phyloP scores from a whole-genome alignment of 1,284 basidiomycete species.

The Takashimella tepidaria region DNA sequence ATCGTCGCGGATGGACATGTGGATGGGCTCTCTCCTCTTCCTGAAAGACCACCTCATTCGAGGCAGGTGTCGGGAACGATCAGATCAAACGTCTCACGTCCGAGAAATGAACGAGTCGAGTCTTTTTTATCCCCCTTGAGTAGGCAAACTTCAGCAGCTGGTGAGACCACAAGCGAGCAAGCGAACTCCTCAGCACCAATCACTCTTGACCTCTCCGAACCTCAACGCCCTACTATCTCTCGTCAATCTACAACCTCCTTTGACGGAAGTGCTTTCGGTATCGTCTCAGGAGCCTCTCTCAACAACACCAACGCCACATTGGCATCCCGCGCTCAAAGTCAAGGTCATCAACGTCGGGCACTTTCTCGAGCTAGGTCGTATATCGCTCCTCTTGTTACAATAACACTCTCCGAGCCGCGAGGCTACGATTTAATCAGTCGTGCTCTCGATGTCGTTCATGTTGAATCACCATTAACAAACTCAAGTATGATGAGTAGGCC shows the following conservation, averaged over 20 bases:
- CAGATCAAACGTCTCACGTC: not conserved
- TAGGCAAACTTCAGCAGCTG: not conserved
- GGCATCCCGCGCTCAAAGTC: not conserved
- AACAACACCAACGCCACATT: not conserved
- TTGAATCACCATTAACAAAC: not conserved
- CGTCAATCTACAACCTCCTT: not conserved
- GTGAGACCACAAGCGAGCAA: too few species aligned
- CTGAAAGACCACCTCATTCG: not conserved
- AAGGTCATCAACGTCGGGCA: not conserved
- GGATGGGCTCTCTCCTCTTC: not conserved
- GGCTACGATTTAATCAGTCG: conserved; percentile 20
- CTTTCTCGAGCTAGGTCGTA: not conserved
- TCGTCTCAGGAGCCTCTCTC: not conserved
- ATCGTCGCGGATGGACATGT: not conserved
- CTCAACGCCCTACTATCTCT: not conserved
- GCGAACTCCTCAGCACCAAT: not conserved
- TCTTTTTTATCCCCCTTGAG: not conserved
- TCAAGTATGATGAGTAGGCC: not conserved
- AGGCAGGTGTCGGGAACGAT: not conserved
- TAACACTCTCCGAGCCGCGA: conserved; percentile 28
- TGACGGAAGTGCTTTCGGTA: not conserved
- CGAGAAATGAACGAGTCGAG: not conserved
- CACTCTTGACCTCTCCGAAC: not conserved
- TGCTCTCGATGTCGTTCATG: conserved; percentile 23
- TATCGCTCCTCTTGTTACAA: conserved; percentile 11